A percentile compares a stretch with the other conserved stretches of the same genome.
These are phyloP conservation scores for Ilyonectria destructans DNA, from an alignment of 2,329 filamentous ascomycete species.

Conservation along the genomic window DNA sequence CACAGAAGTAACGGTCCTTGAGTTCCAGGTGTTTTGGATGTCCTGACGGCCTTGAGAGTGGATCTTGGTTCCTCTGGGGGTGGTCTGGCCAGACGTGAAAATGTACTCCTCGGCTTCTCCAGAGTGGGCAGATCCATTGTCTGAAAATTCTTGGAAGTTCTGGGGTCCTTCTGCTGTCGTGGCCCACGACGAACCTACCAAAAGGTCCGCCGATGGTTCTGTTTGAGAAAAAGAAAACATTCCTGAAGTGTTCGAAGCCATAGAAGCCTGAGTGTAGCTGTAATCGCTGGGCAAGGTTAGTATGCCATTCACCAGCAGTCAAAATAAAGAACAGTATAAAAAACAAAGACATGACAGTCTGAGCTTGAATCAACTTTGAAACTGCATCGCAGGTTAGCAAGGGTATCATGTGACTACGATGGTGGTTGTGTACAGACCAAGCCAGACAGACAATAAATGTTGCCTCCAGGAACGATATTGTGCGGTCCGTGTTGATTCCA, in stretches of 20 bases:
- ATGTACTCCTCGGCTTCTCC: slow-evolving; percentile 71
- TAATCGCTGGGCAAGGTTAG: slow-evolving; percentile 73
- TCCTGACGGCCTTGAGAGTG: slow-evolving; percentile 57
- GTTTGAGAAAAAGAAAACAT: slow-evolving; percentile 74
- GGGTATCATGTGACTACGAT: slow-evolving; percentile 31
- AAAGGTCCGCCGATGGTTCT: slow-evolving; percentile 72
- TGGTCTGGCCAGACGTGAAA: slow-evolving; percentile 70
- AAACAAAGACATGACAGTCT: slow-evolving; percentile 48
- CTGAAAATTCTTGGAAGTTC: slow-evolving; percentile 71
- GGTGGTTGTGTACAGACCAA: slow-evolving; percentile 48
- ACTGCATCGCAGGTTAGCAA: slow-evolving; percentile 57
- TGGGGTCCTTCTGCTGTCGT: slow-evolving; percentile 72
- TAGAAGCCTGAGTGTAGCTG: slow-evolving; percentile 69
- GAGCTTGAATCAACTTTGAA: slow-evolving; percentile 72
- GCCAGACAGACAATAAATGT: slow-evolving; percentile 36
- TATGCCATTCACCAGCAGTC: slow-evolving; percentile 68
- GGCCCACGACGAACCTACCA: slow-evolving; percentile 70
- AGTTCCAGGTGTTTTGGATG: slow-evolving; percentile 67
- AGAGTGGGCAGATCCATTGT: slow-evolving; percentile 65
- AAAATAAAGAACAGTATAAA: slow-evolving; percentile 51
- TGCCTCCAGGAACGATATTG: slow-evolving; percentile 35
- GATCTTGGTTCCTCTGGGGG: slow-evolving; percentile 66
- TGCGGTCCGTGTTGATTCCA: slow-evolving; percentile 34
- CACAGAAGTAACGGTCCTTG: slow-evolving; percentile 54
- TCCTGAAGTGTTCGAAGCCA: slow-evolving; percentile 65